These are phyloP conservation scores for Petunia axillaris DNA, from an alignment of 257 asterid genomes.

Conservation along the genomic window DNA sequence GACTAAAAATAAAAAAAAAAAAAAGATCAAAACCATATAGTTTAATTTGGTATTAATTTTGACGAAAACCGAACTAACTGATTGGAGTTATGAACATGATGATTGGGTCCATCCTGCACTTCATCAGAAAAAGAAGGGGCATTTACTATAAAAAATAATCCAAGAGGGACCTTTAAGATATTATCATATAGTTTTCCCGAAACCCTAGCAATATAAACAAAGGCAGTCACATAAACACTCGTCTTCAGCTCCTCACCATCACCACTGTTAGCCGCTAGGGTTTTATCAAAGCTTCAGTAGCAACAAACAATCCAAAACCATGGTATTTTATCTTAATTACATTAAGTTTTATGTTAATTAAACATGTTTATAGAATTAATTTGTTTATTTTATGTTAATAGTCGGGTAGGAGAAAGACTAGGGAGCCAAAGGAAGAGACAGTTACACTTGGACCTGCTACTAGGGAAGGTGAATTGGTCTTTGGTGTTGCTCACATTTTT, in stretches of 20 bases:
- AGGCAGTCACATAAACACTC: background rate
- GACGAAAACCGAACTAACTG: background rate
- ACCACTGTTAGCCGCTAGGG: background rate
- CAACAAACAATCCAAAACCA: conserved; percentile 13
- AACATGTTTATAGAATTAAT: background rate
- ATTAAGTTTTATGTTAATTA: too few relatives aligned
- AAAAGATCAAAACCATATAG: background rate
- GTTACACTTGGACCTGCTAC: conserved; percentile 80
- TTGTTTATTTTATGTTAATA: conserved; percentile 19
- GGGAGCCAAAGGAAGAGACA: conserved; percentile 87
- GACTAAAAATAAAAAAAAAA: background rate
- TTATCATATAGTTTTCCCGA: background rate
- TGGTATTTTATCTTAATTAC: conserved; percentile 2
- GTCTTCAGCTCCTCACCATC: background rate
- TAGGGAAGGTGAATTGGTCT: conserved; percentile 76
- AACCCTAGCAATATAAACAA: conserved; percentile 27
- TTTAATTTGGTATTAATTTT: too few relatives aligned
- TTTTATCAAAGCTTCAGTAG: conserved; percentile 10
- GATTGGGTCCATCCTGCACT: background rate
- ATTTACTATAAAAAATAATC: background rate
- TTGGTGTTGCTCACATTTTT: conserved; percentile 90
- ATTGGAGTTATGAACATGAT: background rate
- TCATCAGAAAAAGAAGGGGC: too few relatives aligned
- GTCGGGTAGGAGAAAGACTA: conserved; percentile 70
- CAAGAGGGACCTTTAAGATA: conserved; percentile 8